Percentiles rank a stretch among this genome's conserved stretches.
Conservation (phyloP, 2,329 filamentous ascomycete genomes). For the Colletotrichum musae region DNA sequence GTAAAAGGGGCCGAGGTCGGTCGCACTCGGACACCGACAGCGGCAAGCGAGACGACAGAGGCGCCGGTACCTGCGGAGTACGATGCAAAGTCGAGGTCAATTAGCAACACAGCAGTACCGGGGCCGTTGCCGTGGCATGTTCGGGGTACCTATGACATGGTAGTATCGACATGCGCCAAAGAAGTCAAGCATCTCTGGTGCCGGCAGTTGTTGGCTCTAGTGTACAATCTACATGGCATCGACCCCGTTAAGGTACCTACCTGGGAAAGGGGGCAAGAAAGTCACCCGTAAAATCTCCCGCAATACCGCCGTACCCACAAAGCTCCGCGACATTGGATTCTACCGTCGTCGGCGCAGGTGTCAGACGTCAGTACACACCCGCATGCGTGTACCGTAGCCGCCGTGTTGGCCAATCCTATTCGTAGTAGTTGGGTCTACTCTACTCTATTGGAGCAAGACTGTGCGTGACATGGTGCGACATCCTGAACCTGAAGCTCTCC, state of each 20-base stretch:
- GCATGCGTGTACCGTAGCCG: conserved; percentile 3
- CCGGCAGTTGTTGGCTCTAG: neutral
- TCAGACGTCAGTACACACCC: neutral
- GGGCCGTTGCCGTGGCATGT: too few relatives aligned
- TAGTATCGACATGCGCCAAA: too few relatives aligned
- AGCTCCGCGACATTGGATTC: neutral
- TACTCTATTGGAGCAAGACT: too few relatives aligned
- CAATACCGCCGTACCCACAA: neutral
- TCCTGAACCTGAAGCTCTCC: neutral
- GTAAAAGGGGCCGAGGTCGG: neutral
- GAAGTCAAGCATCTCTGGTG: neutral
- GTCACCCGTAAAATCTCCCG: neutral
- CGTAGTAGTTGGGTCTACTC: too few relatives aligned
- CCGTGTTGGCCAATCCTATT: neutral
- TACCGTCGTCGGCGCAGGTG: neutral
- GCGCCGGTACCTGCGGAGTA: too few relatives aligned
- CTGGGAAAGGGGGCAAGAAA: too few relatives aligned
- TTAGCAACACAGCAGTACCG: too few relatives aligned
- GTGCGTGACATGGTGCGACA: neutral
- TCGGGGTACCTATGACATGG: too few relatives aligned
- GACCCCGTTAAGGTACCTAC: too few relatives aligned
- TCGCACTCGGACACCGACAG: conserved; percentile 4
- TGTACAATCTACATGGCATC: neutral
- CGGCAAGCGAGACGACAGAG: neutral
- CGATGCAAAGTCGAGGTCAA: too few relatives aligned